Base-by-base conservation (phyloP, 208 protist genomes). In the Acanthamoeba healyi region DNA sequence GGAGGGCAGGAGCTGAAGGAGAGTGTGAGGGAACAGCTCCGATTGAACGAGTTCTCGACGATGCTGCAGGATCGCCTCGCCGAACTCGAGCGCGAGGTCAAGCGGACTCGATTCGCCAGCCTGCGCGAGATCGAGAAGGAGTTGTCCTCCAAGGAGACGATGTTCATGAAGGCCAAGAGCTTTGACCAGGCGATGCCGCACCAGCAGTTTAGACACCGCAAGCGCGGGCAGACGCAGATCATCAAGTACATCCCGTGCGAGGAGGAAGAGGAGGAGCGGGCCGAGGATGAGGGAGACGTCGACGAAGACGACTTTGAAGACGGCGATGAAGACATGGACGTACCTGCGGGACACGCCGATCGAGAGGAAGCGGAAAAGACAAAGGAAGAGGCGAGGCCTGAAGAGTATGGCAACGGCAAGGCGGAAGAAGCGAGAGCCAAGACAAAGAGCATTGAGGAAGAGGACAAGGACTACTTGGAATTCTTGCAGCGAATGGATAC, bases 91-190 rank as follows among this genome's bases (percentile, higher is more conserved):
- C 74, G 36, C 38, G 74, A 84, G 74, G 14, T 84, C 36, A 84
- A 84, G 44, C 38, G 0, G 24, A 34, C 19, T 26, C 74, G 74
- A 1, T 84, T 84, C 44, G 42, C 36, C 44, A 56, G 29, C 38
- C 70, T 81, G 32, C 70, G 70, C 70, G 38, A 49, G 17, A 81
- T 81, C 14, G 70, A 81, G 70, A 81, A 81, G 70, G 74, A 84
- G n/a, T 6, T 84, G 4, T 46, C 34, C 42, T 0, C 6, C 3
- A 56, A 36, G 42, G 44, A 36, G 1, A 84, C 74, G 74, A 2
- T 19, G 26, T 6, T 7, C 7, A 84, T n/a, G 26, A 84, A 56
- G 10, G 74, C 17, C 24, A 56, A 84, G 44, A 84, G 74, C 74
- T 44, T 36, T 34, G 74, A 84, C 58, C 58, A 34, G 74, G 32